These are phyloP conservation scores for Salix arbutifolia DNA, from an alignment of 345 rosid genomes.

Conservation along the genomic window DNA sequence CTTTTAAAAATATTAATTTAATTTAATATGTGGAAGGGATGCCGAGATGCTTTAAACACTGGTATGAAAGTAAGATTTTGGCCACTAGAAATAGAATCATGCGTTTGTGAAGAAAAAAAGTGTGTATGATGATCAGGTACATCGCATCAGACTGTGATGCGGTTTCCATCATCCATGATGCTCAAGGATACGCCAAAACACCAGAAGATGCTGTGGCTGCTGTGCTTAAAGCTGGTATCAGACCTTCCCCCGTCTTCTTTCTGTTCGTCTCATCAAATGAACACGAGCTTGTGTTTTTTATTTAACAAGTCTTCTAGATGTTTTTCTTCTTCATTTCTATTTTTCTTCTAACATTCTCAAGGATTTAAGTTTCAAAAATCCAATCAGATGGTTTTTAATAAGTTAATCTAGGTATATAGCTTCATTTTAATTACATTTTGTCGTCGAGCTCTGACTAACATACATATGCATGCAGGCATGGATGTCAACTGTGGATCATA, in stretches of 20 bases:
- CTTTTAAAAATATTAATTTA: too few relatives aligned
- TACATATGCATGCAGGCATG: conserved; percentile 63
- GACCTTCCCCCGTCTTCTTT: conserved; percentile 6
- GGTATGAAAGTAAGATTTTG: too few relatives aligned
- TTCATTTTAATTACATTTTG: neutral
- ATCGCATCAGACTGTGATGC: conserved; percentile 91
- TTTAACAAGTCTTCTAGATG: too few relatives aligned
- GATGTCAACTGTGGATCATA: conserved; percentile 82
- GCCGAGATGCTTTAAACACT: too few relatives aligned
- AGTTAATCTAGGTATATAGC: too few relatives aligned
- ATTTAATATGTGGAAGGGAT: too few relatives aligned
- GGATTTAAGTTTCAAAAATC: too few relatives aligned
- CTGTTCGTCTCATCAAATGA: neutral
- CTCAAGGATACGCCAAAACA: conserved; percentile 57
- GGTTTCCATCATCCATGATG: conserved; percentile 53
- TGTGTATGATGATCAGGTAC: conserved; percentile 42
- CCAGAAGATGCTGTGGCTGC: conserved; percentile 84
- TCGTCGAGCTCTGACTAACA: neutral
- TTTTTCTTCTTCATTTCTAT: too few relatives aligned
- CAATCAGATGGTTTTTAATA: too few relatives aligned
- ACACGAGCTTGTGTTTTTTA: conserved; percentile 16
- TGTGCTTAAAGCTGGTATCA: conserved; percentile 73
- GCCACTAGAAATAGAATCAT: too few relatives aligned
- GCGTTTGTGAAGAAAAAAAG: too few relatives aligned
- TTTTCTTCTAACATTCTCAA: too few relatives aligned